phyloP scores from a whole-genome alignment of 345 rosid genomes.

The Rhizophora apiculata region DNA sequence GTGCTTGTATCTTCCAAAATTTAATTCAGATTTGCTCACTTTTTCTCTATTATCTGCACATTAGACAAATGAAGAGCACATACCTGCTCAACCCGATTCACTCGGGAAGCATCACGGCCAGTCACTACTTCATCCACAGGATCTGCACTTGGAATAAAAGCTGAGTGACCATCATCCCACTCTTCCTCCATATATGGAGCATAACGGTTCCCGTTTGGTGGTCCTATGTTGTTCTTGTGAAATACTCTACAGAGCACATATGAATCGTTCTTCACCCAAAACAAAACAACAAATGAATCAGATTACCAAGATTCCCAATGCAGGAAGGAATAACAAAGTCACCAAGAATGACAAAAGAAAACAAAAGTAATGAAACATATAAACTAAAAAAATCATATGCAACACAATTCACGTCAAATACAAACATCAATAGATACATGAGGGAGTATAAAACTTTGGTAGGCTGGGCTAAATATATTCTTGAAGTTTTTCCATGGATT shows the following conservation, averaged over 20 bases:
- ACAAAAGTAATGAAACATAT: not conserved
- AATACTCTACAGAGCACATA: slow-evolving; percentile 90
- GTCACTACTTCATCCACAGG: slow-evolving; percentile 34
- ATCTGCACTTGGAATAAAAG: slow-evolving; percentile 61
- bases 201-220: slow-evolving; percentile 79
- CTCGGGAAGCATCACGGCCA: slow-evolving; percentile 29
- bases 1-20: no score
- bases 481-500: no score
- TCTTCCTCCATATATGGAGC: slow-evolving; percentile 80
- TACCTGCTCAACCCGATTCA: slow-evolving; percentile 45
- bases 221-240: slow-evolving; percentile 86
- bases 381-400: not conserved
- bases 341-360: slow-evolving; percentile 2
- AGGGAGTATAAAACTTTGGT: no score
- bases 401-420: no score
- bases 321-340: not conserved
- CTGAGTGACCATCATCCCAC: slow-evolving; percentile 56
- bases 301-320: slow-evolving; percentile 12
- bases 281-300: slow-evolving; percentile 14
- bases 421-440: no score
- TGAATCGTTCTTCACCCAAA: slow-evolving; percentile 44
- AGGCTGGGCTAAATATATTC: no score
- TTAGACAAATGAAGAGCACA: slow-evolving; percentile 14
- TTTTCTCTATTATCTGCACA: no score
- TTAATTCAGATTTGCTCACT: no score